A percentile compares a stretch with the other conserved stretches of the same genome.
Conservation (phyloP, 2,329 filamentous ascomycete genomes). For the Epichloe amarillans region DNA sequence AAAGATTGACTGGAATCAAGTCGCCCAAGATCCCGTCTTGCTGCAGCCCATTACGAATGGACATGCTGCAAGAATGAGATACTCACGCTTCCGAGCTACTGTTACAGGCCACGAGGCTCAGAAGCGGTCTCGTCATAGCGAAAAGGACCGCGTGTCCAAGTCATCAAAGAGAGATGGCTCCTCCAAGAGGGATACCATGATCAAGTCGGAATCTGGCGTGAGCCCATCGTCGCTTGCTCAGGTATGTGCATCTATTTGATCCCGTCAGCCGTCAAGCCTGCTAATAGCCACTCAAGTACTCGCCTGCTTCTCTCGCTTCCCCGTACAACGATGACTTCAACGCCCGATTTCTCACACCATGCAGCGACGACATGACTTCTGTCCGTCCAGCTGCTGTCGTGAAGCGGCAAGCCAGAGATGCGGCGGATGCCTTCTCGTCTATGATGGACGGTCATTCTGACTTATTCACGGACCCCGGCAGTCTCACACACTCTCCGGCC, state of each 20-base stretch:
- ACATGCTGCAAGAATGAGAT: slow-evolving; percentile 48
- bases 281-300: slow-evolving; percentile 15
- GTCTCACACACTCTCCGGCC: slow-evolving; percentile 19
- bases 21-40: slow-evolving; percentile 41
- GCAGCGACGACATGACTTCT: slow-evolving; percentile 36
- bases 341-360: slow-evolving; percentile 36
- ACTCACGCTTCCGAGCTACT: slow-evolving; percentile 35
- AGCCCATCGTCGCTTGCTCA: slow-evolving; percentile 17
- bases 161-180: slow-evolving; percentile 21
- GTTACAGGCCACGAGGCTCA: slow-evolving; percentile 35
- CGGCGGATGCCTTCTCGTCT: slow-evolving; percentile 3
- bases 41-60: slow-evolving; percentile 43
- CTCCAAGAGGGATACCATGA: slow-evolving; percentile 20
- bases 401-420: slow-evolving; percentile 7
- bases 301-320: slow-evolving; percentile 23
- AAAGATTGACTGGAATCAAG: slow-evolving; percentile 47
- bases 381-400: slow-evolving; percentile 18
- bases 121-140: slow-evolving; percentile 28
- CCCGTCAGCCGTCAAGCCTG: neutral
- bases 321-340: slow-evolving; percentile 25
- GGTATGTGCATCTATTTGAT: slow-evolving; percentile 9
- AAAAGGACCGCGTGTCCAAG: slow-evolving; percentile 34
- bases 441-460: slow-evolving; percentile 13
- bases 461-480: slow-evolving; percentile 15
- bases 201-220: slow-evolving; percentile 27